Percentiles rank a stretch among this genome's conserved stretches.
Evolutionary conservation across 169 alveolate species (phyloP).

Genomic region (Eimeria necatrix): DNA sequence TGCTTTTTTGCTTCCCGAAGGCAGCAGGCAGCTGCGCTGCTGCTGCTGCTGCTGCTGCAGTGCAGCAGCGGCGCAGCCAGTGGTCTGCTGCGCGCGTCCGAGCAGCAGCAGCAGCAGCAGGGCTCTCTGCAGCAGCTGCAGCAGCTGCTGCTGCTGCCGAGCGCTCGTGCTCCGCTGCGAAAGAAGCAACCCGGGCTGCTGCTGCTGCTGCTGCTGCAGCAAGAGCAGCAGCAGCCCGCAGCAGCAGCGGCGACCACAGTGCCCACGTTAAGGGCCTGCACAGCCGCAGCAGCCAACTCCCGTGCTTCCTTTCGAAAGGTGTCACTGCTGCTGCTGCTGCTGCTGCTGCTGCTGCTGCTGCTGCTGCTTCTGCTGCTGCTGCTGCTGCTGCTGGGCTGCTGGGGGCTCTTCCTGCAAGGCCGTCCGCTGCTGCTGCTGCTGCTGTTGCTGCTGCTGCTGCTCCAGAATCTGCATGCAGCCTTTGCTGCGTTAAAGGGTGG

Average conservation of each 20-base stretch:
- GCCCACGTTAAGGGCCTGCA: not conserved
- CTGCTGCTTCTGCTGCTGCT: not conserved
- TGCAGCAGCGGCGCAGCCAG: conserved; percentile 4
- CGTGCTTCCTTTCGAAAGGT: not conserved
- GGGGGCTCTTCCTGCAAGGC: too few species aligned
- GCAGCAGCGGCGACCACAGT: not conserved
- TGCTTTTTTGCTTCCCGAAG: not conserved
- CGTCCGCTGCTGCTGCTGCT: not conserved
- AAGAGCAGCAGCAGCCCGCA: conserved; percentile 27
- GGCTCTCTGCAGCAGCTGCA: too few species aligned
- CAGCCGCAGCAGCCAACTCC: not conserved
- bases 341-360: not conserved
- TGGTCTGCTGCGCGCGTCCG: not conserved
- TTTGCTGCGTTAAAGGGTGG: not conserved
- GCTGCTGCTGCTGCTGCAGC: conserved; percentile 3
- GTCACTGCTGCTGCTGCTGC: not conserved
- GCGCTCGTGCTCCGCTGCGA: not conserved
- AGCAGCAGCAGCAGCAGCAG: not conserved
- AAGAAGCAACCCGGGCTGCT: conserved; percentile 15
- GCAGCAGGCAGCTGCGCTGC: conserved; percentile 21
- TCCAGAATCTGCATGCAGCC: not conserved
- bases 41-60: conserved; percentile 51
- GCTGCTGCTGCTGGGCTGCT: not conserved
- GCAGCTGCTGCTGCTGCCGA: not conserved
- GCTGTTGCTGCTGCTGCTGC: not conserved